Evolutionary conservation across 2,329 filamentous ascomycete genomes (phyloP).

Genomic region (Neonectria punicea): DNA sequence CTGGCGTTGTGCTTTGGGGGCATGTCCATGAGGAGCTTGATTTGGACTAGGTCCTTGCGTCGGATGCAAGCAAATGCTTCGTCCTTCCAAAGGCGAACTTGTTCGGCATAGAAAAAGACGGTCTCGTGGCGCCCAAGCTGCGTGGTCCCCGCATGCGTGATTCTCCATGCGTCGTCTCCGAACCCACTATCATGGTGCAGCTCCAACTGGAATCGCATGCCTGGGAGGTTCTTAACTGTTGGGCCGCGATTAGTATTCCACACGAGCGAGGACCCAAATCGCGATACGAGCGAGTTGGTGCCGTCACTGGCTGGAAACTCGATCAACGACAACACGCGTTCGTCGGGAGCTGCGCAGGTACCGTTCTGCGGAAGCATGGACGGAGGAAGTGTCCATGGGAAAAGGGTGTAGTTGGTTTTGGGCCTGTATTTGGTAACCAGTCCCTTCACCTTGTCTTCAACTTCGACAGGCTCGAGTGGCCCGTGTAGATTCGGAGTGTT

Average conservation of each 20-base stretch:
- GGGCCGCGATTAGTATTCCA: slow-evolving; percentile 53
- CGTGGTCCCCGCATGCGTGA: slow-evolving; percentile 84
- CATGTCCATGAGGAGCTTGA: slow-evolving; percentile 67
- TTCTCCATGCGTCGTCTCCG: slow-evolving; percentile 67
- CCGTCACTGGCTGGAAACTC: slow-evolving; percentile 66
- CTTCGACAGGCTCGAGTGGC: slow-evolving; percentile 49
- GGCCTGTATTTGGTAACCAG: slow-evolving; percentile 56
- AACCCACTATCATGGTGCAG: slow-evolving; percentile 62
- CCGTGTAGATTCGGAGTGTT: slow-evolving; percentile 74
- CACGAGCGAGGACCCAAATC: slow-evolving; percentile 47
- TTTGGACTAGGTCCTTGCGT: slow-evolving; percentile 77
- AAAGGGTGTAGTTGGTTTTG: slow-evolving; percentile 83
- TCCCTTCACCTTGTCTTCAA: slow-evolving; percentile 60
- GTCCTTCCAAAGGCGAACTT: slow-evolving; percentile 81
- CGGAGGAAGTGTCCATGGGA: slow-evolving; percentile 90
- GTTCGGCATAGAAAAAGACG: slow-evolving; percentile 80
- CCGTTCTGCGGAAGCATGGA: slow-evolving; percentile 80
- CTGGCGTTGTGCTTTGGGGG: slow-evolving; percentile 42
- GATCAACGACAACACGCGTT: slow-evolving; percentile 75
- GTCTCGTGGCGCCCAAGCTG: slow-evolving; percentile 88
- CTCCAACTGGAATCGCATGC: slow-evolving; percentile 74
- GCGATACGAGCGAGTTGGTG: slow-evolving; percentile 46
- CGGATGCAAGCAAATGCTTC: slow-evolving; percentile 84
- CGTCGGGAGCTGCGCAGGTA: slow-evolving; percentile 77
- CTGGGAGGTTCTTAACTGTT: slow-evolving; percentile 63